Percentiles rank a stretch among this genome's conserved stretches.
phyloP scores from a whole-genome alignment of 139 green algal species.

The Diplosphaera chodatii region DNA sequence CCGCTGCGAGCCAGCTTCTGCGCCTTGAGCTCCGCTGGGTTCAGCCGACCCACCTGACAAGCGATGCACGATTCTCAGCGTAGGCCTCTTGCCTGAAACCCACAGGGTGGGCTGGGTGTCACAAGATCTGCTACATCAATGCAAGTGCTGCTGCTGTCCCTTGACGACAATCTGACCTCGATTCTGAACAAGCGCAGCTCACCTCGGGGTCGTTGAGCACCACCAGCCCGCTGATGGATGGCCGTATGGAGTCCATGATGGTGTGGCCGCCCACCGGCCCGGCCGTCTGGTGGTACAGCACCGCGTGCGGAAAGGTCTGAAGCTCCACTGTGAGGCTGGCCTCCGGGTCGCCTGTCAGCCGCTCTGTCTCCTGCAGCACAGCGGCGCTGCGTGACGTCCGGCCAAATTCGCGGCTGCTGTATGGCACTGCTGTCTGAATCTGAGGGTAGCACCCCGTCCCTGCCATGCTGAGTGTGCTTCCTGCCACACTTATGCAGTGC shows the following conservation, averaged over 20 bases:
- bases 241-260: not conserved
- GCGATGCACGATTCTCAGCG: no score
- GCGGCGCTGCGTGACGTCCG: not conserved
- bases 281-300: conserved; percentile 74
- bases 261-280: not conserved
- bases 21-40: conserved; percentile 87
- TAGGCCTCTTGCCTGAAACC: no score
- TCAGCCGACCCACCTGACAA: conserved; percentile 73
- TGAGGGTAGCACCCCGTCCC: no score
- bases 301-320: conserved; percentile 71
- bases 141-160: no score
- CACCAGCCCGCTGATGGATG: conserved; percentile 13
- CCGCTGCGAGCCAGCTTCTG: conserved; percentile 83
- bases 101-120: no score
- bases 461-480: no score
- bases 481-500: no score
- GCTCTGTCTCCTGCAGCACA: conserved; percentile 15
- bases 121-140: no score
- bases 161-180: no score
- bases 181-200: no score
- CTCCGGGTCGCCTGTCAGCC: not conserved
- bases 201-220: conserved; percentile 64
- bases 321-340: conserved; percentile 68
- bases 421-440: no score
- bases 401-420: no score